Evolutionary conservation across 23 red algal genomes (phyloP).

Genomic region (Gracilaria domingensis): DNA sequence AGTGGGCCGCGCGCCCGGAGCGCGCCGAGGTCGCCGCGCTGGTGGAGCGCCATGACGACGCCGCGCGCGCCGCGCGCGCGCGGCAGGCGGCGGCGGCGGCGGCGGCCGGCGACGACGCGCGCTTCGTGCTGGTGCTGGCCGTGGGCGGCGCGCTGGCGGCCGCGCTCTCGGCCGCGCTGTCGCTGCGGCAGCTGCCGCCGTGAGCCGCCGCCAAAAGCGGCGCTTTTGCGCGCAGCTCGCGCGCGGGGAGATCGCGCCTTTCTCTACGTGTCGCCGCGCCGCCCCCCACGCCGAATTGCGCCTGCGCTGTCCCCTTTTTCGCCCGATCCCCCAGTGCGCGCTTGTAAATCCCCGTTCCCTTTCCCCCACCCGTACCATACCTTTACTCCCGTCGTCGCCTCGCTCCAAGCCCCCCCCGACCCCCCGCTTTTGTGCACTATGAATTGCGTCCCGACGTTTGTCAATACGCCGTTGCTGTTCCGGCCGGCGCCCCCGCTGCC

Average conservation of each 20-base stretch:
- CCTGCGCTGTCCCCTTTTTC: not conserved
- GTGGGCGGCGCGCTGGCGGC: not conserved
- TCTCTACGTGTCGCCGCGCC: not conserved
- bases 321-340: not conserved
- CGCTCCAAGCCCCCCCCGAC: constrained; percentile 12
- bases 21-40: too few relatives aligned
- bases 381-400: too few relatives aligned
- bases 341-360: not conserved
- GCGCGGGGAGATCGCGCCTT: not conserved
- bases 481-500: constrained; percentile 12
- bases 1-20: not conserved
- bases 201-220: too few relatives aligned
- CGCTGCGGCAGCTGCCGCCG: not conserved
- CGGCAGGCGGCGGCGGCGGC: not conserved
- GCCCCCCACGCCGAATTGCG: not conserved
- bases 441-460: too few relatives aligned
- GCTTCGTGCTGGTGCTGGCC: constrained; percentile 9
- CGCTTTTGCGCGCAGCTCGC: not conserved
- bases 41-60: not conserved
- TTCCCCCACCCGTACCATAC: too few relatives aligned
- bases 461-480: not conserved
- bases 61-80: not conserved
- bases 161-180: not conserved
- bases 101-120: constrained; percentile 12
- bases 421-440: constrained; percentile 12